These are phyloP conservation scores for Trichophyton simii DNA, from an alignment of 2,329 filamentous ascomycete species.

Conservation along the genomic window DNA sequence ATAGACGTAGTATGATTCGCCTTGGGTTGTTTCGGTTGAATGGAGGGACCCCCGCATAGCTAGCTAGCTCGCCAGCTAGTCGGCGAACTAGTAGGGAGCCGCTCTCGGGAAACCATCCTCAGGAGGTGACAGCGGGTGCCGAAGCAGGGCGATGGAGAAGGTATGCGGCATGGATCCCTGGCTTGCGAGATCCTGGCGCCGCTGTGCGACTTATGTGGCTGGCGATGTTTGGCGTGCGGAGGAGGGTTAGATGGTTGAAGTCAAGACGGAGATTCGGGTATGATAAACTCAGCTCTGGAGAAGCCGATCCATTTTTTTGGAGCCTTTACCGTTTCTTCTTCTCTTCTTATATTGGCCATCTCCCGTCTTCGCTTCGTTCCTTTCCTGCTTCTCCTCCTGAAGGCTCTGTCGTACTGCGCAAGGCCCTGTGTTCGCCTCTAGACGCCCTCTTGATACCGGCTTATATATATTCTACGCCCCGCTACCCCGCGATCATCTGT, in stretches of 20 bases:
- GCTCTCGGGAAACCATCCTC: background rate
- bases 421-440: background rate
- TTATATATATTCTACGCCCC: background rate
- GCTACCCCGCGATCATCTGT: background rate
- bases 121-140: background rate
- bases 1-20: no score
- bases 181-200: background rate
- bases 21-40: background rate
- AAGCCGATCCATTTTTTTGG: background rate
- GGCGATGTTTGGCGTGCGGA: background rate
- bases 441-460: background rate
- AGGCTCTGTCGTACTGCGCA: background rate
- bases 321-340: background rate
- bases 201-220: background rate
- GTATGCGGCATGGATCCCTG: background rate
- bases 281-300: background rate
- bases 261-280: background rate
- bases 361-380: background rate
- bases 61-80: no score
- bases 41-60: no score
- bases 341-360: background rate
- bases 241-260: background rate
- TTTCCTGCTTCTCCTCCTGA: background rate
- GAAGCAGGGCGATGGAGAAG: background rate
- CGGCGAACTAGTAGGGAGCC: background rate